These are phyloP conservation scores for Pseudogymnoascus sp. DNA, from an alignment of 2,329 filamentous ascomycete species.

Conservation along the genomic window DNA sequence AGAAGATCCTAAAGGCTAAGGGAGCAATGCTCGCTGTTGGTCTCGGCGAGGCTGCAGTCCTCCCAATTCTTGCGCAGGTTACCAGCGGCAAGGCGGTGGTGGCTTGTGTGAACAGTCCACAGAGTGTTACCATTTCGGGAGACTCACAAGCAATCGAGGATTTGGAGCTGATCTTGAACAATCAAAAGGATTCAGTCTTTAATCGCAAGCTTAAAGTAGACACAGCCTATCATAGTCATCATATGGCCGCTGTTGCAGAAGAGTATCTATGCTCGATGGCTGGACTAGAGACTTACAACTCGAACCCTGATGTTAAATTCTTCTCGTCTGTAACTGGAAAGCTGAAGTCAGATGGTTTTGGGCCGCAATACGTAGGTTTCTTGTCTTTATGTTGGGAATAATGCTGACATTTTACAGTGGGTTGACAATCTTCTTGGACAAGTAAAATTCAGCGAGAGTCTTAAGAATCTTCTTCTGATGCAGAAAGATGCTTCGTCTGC, in stretches of 20 bases:
- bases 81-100: slow-evolving; percentile 22
- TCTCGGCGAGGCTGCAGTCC: slow-evolving; percentile 18
- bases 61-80: slow-evolving; percentile 11
- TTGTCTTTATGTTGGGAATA: neutral
- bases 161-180: slow-evolving; percentile 13
- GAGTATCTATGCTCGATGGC: slow-evolving; percentile 19
- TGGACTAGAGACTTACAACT: neutral
- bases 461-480: slow-evolving; percentile 13
- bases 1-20: slow-evolving; percentile 17
- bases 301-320: slow-evolving; percentile 25
- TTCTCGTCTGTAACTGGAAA: slow-evolving; percentile 37
- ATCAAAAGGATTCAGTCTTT: slow-evolving; percentile 16
- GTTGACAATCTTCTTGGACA: slow-evolving; percentile 6
- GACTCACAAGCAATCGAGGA: slow-evolving; percentile 14
- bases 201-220: slow-evolving; percentile 19
- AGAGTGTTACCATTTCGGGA: slow-evolving; percentile 24
- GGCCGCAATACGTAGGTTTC: neutral
- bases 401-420: slow-evolving; percentile 3
- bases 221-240: slow-evolving; percentile 27
- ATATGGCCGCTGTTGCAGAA: slow-evolving; percentile 27
- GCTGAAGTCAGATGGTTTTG: neutral
- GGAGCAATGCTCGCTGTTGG: slow-evolving; percentile 50
- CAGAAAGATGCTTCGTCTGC: neutral
- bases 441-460: slow-evolving; percentile 11
- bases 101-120: slow-evolving; percentile 29